Percentiles rank a stretch among this genome's conserved stretches.
Conservation (phyloP, 495 filamentous ascomycete species). For the Amorphotheca resinae region DNA sequence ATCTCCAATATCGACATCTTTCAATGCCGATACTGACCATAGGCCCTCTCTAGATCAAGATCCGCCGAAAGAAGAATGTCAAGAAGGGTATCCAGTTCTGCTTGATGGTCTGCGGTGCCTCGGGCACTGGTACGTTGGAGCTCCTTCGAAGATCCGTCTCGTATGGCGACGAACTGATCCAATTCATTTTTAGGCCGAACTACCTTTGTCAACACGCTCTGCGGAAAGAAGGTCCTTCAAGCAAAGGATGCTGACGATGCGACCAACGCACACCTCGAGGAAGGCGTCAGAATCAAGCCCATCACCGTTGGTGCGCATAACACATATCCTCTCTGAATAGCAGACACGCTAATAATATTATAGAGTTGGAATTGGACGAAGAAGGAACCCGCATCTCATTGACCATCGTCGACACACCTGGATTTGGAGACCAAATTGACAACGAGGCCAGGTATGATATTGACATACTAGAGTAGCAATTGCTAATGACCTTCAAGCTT, state of each 20-base stretch:
- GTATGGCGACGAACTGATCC: constrained; percentile 3
- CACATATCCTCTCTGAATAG: constrained; percentile 1
- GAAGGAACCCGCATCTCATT: constrained; percentile 96
- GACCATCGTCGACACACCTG: constrained; percentile 96
- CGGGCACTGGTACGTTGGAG: constrained; percentile 71
- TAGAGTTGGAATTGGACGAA: constrained; percentile 93
- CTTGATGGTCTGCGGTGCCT: constrained; percentile 98
- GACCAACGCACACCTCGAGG: constrained; percentile 77
- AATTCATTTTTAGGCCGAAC: constrained; percentile 59
- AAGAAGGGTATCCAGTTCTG: constrained; percentile 99
- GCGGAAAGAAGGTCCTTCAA: constrained; percentile 79
- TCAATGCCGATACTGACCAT: constrained; percentile 14
- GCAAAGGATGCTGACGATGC: constrained; percentile 88
- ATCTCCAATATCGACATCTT: constrained; percentile 10
- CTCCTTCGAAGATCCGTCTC: not conserved
- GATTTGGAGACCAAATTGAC: constrained; percentile 97
- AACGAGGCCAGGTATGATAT: constrained; percentile 62
- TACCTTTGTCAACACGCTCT: constrained; percentile 98
- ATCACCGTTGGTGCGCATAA: constrained; percentile 75
- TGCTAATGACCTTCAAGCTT: constrained; percentile 46
- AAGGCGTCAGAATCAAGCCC: constrained; percentile 96
- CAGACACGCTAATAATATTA: constrained; percentile 11
- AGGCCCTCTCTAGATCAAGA: constrained; percentile 56
- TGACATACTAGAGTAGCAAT: not conserved
- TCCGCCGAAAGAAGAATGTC: constrained; percentile 99